Base-by-base conservation (phyloP, 202 grass and related monocot genomes). In the Setaria viridis region DNA sequence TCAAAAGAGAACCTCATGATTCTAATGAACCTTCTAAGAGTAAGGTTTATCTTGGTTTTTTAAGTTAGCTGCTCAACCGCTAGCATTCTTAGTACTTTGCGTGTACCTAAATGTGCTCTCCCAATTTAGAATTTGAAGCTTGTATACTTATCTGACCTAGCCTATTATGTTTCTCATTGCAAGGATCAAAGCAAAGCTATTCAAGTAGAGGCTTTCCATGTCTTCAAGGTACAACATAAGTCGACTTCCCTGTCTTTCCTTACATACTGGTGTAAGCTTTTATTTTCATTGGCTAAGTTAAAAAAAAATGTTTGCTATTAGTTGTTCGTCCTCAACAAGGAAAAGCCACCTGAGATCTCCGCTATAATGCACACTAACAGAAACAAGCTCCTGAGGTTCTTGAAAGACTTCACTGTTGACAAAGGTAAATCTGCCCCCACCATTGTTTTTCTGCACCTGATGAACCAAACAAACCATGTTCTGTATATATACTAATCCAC, bases 21-120 rank as follows among this genome's bases (percentile, higher is more conserved):
- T 83, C 71, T 92, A 53, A 99, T 99, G 96, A 95, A 92, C 82
- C 93, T 95, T 88, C 65, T 99, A 86, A 94, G 93, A 90, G 91
- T 99, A 91, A 83, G 74, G 75, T 63, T 58, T 62, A 41, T 45
- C 37, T 53, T 37, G 11, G 9, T 25, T 51, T 72, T 53, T 62
- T 71, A 34, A 77, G 16, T 19, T 7, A 80, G 9, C 1, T 71
- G 9, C 0, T 6, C 35, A 63, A 67, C 33, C 20, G 56, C 45
- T 11, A 47, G 16, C 17, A 83, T 25, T 6, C 2, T 16, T 20
- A 55, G 48, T 45, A 21, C 43, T 69, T n/a, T 81, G 0, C 19
- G 56, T 30, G 67, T 64, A 13, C 55, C 7, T 79, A 21, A 73
- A 79, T 84, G 15, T 9, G 16, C 1, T 9, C 14, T 62, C 48